Base-by-base conservation (phyloP, 495 filamentous ascomycete genomes). In the Xylaria longipes region DNA sequence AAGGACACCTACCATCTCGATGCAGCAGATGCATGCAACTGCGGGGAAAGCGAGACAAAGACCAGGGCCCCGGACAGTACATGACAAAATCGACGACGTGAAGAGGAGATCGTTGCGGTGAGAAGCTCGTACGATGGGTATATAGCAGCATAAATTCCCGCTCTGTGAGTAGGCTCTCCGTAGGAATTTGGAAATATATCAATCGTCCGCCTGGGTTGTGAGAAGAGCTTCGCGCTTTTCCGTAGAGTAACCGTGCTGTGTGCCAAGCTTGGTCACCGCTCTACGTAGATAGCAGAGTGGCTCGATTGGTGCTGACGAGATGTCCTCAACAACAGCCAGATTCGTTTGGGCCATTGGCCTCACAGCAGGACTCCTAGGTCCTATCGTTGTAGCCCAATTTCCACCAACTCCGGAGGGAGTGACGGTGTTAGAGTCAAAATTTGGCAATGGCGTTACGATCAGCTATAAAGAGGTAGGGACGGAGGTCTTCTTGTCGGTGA, bases 381-480 rank as follows among this genome's bases (percentile, higher is more conserved):
- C 68, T 67, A n/a, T 70, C 9, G 70, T 63, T 68, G 58, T 75
- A 41, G 76, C 78, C 9, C 88, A 90, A 66, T 90, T 91, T 72
- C 89, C 89, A 45, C 88, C 89, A 6, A 75, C 79, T 1, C 86
- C 83, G 1, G 83, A 90, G 65, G 83, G 81, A 15, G 71, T 90
- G 41, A 89, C 83, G 25, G 81, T 87, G 9, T 70, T 91, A 3
- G 65, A 89, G 29, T 91, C 89, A 14, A 86, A 87, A 70, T 86
- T 89, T 61, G 81, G 87, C 35, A 80, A 89, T 37, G 89, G 87
- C 7, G 86, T 91, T 1, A 84, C 77, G 46, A 91, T 91, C 20
- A 89, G 88, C 25, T 91, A 91, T 72, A 91, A 91, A 82, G 83
- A 91, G 80, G 89, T 90, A 76, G 39, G 52, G 22, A 69, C 6